Evolutionary conservation across 495 filamentous ascomycete species (phyloP), one percentile per base, ranked within the genome.

Genomic region (Tuber brumale): DNA sequence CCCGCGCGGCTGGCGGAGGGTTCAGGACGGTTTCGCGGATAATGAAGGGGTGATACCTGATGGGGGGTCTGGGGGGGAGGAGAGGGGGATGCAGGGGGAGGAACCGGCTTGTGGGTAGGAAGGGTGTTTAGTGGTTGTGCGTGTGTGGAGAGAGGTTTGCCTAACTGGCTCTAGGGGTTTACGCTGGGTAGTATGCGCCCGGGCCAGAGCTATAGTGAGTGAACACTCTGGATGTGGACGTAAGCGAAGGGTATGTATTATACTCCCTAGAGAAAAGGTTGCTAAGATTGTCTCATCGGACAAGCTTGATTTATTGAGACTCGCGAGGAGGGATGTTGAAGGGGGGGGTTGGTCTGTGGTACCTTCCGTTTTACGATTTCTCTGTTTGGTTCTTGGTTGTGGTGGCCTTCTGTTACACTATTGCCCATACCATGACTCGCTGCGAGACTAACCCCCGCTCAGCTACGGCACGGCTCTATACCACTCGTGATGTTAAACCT

Each of bases 1-100:
- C 83, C 74, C 84, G 82, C 76, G 88, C 86, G 71, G 88, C 4
- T 97, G 95, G 95, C 86, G 94, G 70, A 89, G 93, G 76, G 95
- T 97, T 1, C 96, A 98, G 82, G 94, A 97, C 85, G 93, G 97
- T 80, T 86, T 90, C 57, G 92, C 94, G 72, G 90, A 97, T 83
- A 97, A 97, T 79, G 95, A 97, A 85, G 89, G 88, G n/a, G 91
- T 94, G 85, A 97, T 97, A 77, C 84, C 97, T 8, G 92, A 97
- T 84, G 95, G 95, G 92, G 89, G 7, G 90, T 92, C 84, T 92
- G 93, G 77, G 85, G 80, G 3, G 76, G 73, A 72, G 82, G 87
- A 81, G 85, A 87, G 84, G 80, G 84, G 66, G 81, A 77, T 78
- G 79, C 86, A 82, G 61, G 85, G 76, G 74, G 85, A 88, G 74